These are phyloP conservation scores for Phoma sp. DNA, from an alignment of 2,329 filamentous ascomycete species.

Conservation along the genomic window DNA sequence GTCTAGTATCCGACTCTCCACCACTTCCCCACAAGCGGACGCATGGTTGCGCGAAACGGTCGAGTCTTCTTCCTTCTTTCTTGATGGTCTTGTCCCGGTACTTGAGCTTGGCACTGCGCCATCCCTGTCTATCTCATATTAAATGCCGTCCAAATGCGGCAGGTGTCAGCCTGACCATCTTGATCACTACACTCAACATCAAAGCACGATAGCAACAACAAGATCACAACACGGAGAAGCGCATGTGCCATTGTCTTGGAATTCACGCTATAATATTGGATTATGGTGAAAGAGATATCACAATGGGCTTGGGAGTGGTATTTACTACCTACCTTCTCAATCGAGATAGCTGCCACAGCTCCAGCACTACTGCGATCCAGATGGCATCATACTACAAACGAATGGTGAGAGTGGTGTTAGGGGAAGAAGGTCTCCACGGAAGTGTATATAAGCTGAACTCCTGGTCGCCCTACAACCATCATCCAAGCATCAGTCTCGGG, in stretches of 20 bases:
- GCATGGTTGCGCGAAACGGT: slow-evolving; percentile 3
- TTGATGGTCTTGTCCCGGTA: slow-evolving; percentile 18
- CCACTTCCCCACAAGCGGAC: background rate
- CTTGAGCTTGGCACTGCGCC: slow-evolving; percentile 9
- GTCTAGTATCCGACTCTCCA: background rate
- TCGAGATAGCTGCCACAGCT: slow-evolving; percentile 2
- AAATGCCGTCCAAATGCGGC: slow-evolving; percentile 9
- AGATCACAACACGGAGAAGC: background rate
- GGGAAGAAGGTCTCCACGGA: background rate
- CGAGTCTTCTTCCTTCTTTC: slow-evolving; percentile 11
- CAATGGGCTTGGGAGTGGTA: background rate
- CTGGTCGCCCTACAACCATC: background rate
- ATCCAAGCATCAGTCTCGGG: slow-evolving; percentile 16
- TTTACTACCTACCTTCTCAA: slow-evolving; percentile 14
- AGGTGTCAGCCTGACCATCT: slow-evolving; percentile 18
- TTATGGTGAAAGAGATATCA: background rate
- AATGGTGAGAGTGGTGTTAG: slow-evolving; percentile 3
- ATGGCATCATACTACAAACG: slow-evolving; percentile 16
- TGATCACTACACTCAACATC: slow-evolving; percentile 1
- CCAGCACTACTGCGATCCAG: background rate
- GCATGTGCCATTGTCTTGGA: slow-evolving; percentile 12
- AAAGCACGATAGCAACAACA: slow-evolving; percentile 7
- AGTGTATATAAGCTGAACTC: slow-evolving; percentile 10
- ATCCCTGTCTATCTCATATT: slow-evolving; percentile 10
- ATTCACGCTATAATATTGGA: slow-evolving; percentile 7